Conservation (phyloP, 306 rosid species). For the Vigna unguiculata region DNA sequence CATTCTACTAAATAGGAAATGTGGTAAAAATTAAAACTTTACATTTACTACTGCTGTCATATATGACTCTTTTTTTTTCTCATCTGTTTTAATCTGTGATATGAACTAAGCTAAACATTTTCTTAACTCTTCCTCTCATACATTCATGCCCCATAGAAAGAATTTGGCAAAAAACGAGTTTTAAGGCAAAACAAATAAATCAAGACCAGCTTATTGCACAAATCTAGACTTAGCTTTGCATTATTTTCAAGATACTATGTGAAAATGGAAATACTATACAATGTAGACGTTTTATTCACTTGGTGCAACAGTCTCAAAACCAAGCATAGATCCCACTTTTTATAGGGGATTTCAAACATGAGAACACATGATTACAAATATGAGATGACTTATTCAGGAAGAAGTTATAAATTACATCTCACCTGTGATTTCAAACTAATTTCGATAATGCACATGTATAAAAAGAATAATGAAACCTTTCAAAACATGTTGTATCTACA, state of each 20-base stretch:
- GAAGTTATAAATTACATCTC: constrained; percentile 40
- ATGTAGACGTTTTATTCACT: constrained; percentile 24
- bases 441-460: constrained; percentile 48
- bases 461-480: constrained; percentile 52
- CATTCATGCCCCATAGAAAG: background rate
- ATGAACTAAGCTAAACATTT: background rate
- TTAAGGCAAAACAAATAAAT: background rate
- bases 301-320: constrained; percentile 32
- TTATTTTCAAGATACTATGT: background rate
- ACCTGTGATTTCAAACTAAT: constrained; percentile 43
- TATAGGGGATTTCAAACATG: constrained; percentile 20
- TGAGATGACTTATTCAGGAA: constrained; percentile 49
- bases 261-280: background rate
- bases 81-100: background rate
- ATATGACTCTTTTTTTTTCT: background rate
- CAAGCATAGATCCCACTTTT: constrained; percentile 45
- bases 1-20: too few relatives aligned
- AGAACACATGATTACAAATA: constrained; percentile 39
- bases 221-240: background rate
- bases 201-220: background rate
- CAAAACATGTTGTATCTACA: constrained; percentile 63
- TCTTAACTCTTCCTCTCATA: background rate
- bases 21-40: too few relatives aligned
- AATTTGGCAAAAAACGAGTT: background rate
- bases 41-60: background rate